Base-by-base conservation (phyloP, 1,139 yeast species). In the Suhomyces guaymorum region DNA sequence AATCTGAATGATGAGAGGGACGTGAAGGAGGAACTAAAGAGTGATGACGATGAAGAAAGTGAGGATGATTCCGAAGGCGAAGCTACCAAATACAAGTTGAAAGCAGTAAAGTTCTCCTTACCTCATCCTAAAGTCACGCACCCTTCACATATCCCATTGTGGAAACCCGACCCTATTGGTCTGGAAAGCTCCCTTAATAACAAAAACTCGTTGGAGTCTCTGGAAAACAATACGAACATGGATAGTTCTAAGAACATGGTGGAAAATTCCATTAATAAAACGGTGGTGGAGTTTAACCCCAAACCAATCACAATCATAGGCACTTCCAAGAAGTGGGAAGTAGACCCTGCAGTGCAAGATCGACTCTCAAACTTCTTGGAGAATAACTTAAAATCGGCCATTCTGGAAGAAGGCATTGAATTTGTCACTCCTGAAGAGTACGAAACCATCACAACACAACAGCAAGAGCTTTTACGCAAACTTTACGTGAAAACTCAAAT, bases 111-210 rank as follows among this genome's bases (percentile, higher is more conserved):
- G 24, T 69, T 69, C 31, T 52, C 74, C 2, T 63, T 78, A 5
- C 84, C 88, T 1, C 70, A 72, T 8, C 83, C 82, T 17, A 59
- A 76, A 7, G 70, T 87, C 4, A 82, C 95, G 0, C 90, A 88
- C 53, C 97, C 97, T 2, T 72, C 78, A 4, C 95, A 88, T 61
- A 55, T 75, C 67, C 47, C 77, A 69, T 35, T 85, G 64, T 59
- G 96, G 90, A 49, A 80, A 57, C 63, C 71, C 55, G 46, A 60
- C 59, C 53, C 74, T 56, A 48, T 53, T 54, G 51, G 54, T 57
- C 36, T 54, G 46, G 78, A 51, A 69, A 72, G 22, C 32, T 44
- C 44, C n/a, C n/a, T n/a, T n/a, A n/a, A n/a, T n/a, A n/a, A n/a
- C n/a, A n/a, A n/a, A n/a, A n/a, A n/a, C n/a, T n/a, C n/a, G n/a